phyloP scores from a whole-genome alignment of 441 rosid genomes.

The Hypseocharis bilobata region DNA sequence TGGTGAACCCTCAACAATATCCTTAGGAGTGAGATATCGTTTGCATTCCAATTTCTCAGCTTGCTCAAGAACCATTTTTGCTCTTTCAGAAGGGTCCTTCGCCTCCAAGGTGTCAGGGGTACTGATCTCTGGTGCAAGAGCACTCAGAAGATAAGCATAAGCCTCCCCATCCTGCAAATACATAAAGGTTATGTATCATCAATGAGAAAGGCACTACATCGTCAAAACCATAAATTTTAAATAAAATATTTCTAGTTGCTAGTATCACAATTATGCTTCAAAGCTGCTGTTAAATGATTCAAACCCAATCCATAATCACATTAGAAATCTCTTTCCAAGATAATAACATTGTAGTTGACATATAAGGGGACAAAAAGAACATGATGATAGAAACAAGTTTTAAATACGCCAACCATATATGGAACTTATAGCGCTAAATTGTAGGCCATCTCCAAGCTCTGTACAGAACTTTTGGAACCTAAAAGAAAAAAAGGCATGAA shows the following conservation, averaged over 20 bases:
- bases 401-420: not conserved
- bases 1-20: conserved; percentile 88
- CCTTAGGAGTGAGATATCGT: conserved; percentile 70
- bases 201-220: not conserved
- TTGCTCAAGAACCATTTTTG: conserved; percentile 70
- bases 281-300: not conserved
- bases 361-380: not conserved
- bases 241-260: conserved; percentile 7
- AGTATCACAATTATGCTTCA: not conserved
- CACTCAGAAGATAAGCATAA: conserved; percentile 77
- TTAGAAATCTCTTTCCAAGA: not conserved
- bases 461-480: not conserved
- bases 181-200: not conserved
- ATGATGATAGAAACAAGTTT: not conserved
- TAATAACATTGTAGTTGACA: not conserved
- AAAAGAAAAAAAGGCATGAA: too few species aligned
- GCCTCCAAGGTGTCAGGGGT: conserved; percentile 39
- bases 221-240: not conserved
- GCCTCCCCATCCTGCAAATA: conserved; percentile 89
- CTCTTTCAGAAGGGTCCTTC: conserved; percentile 64
- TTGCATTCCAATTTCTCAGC: conserved; percentile 92
- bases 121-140: conserved; percentile 91
- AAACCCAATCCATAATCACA: not conserved
- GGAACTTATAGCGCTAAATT: too few species aligned
- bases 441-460: not conserved